These are phyloP conservation scores for Hermanozyma aechmeae DNA, from an alignment of 805 yeast species.

Conservation along the genomic window DNA sequence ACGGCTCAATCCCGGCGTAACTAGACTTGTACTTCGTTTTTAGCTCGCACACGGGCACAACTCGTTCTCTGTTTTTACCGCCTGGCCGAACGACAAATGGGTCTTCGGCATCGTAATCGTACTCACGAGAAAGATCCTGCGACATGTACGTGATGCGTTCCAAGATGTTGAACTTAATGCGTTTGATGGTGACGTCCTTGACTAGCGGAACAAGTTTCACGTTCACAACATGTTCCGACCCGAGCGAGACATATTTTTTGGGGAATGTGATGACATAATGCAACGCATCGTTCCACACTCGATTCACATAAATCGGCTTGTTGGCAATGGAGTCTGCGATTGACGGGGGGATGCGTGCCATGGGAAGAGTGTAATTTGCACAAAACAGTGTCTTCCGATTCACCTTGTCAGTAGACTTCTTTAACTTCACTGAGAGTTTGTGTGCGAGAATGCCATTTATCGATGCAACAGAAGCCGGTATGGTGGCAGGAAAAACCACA, in stretches of 20 bases:
- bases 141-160: conserved; percentile 61
- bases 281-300: conserved; percentile 64
- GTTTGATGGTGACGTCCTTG: conserved; percentile 51
- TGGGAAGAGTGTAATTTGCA: conserved; percentile 31
- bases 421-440: conserved; percentile 28
- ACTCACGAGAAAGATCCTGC: conserved; percentile 42
- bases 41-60: conserved; percentile 53
- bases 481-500: conserved; percentile 45
- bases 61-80: conserved; percentile 32
- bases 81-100: conserved; percentile 5
- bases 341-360: conserved; percentile 47
- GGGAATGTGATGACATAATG: conserved; percentile 69
- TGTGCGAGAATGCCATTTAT: conserved; percentile 43
- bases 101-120: conserved; percentile 38
- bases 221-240: conserved; percentile 49
- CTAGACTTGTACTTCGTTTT: conserved; percentile 38
- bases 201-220: conserved; percentile 59
- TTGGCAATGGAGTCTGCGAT: conserved; percentile 50
- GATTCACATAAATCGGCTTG: conserved; percentile 68
- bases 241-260: conserved; percentile 56
- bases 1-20: conserved; percentile 33
- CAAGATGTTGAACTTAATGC: conserved; percentile 56
- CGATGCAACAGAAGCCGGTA: conserved; percentile 53
- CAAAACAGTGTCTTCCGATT: conserved; percentile 25
- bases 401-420: conserved; percentile 26